These are phyloP conservation scores for Rhizopogon vulgaris DNA, from an alignment of 768 basidiomycete genomes.

Conservation along the genomic window DNA sequence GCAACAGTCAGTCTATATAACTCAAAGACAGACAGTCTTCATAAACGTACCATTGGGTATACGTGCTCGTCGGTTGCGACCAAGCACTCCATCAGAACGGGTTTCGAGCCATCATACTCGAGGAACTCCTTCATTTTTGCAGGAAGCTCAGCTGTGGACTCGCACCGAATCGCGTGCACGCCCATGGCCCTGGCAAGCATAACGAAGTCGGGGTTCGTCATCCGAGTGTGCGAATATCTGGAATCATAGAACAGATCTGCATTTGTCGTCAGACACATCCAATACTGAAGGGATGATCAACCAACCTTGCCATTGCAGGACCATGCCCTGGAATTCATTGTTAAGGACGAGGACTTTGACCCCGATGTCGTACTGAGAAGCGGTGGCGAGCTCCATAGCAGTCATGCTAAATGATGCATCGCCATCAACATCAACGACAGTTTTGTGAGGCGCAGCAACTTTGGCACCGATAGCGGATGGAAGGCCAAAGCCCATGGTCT, in stretches of 20 bases:
- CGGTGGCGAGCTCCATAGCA: constrained; percentile 97
- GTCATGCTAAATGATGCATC: constrained; percentile 99
- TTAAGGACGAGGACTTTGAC: constrained; percentile 92
- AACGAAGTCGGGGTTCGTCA: constrained; percentile 96
- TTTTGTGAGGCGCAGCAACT: constrained; percentile 90
- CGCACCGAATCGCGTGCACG: constrained; percentile 83
- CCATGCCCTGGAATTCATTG: constrained; percentile 99
- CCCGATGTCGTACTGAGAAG: constrained; percentile 85
- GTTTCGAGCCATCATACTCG: constrained; percentile 83
- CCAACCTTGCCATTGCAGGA: constrained; percentile 96
- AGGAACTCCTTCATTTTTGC: constrained; percentile 98
- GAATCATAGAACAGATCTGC: constrained; percentile 91
- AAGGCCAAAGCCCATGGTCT: constrained; percentile 99
- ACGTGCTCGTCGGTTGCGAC: constrained; percentile 84
- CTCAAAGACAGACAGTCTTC: neutral
- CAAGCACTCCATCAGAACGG: constrained; percentile 86
- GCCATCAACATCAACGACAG: constrained; percentile 93
- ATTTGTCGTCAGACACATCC: neutral
- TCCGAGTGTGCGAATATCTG: constrained; percentile 93
- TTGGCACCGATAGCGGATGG: constrained; percentile 96
- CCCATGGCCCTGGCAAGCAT: constrained; percentile 86
- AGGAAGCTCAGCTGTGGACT: constrained; percentile 67
- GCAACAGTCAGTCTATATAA: constrained; percentile 1
- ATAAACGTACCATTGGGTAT: constrained; percentile 72
- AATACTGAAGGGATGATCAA: constrained; percentile 1